Evolutionary conservation across 192 early-diverging fungal species (phyloP).

Genomic region (Gaertneriomyces semiglobifer): DNA sequence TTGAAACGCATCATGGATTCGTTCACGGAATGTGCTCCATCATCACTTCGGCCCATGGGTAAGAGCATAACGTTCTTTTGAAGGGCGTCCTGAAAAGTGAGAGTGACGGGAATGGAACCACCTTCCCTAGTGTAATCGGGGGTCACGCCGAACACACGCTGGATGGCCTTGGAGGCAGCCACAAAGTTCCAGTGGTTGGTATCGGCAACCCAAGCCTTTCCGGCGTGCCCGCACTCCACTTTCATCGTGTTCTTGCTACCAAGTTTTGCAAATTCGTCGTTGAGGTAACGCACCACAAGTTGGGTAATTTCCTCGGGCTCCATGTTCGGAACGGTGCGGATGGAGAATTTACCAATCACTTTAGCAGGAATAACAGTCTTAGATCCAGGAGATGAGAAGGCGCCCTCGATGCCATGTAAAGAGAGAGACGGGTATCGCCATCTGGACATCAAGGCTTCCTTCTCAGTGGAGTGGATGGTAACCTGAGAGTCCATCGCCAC

Average conservation of each 20-base stretch:
- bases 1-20: constrained; percentile 91
- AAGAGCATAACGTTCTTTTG: constrained; percentile 81
- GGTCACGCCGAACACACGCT: constrained; percentile 85
- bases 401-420: constrained; percentile 96
- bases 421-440: constrained; percentile 96
- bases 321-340: constrained; percentile 82
- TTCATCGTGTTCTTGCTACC: constrained; percentile 79
- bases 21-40: constrained; percentile 97
- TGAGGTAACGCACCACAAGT: constrained; percentile 69
- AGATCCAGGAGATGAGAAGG: constrained; percentile 86
- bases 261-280: constrained; percentile 86
- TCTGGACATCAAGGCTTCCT: constrained; percentile 78
- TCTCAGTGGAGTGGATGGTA: constrained; percentile 74
- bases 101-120: constrained; percentile 95
- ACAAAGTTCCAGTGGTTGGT: constrained; percentile 92
- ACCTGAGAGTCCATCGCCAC: constrained; percentile 68
- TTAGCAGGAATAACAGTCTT: constrained; percentile 97
- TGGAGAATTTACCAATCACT: constrained; percentile 97
- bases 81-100: constrained; percentile 95
- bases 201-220: constrained; percentile 88
- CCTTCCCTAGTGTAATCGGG: constrained; percentile 98
- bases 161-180: constrained; percentile 84
- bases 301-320: constrained; percentile 74
- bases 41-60: constrained; percentile 92
- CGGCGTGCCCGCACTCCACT: constrained; percentile 75